Evolutionary conservation across 2,329 filamentous ascomycete genomes (phyloP).

Genomic region (Ceratocystis smalleyi): DNA sequence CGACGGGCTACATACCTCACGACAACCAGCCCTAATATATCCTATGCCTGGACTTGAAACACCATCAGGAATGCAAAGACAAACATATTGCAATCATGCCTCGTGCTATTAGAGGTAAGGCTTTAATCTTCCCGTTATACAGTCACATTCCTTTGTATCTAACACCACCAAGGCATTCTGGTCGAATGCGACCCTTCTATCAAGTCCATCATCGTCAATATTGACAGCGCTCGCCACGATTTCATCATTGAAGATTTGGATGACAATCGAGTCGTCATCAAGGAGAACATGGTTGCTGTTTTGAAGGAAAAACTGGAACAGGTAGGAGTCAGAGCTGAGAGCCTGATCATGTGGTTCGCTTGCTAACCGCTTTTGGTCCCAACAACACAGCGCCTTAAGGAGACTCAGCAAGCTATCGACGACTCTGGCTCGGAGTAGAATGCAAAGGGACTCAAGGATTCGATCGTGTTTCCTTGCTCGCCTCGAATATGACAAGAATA

Average conservation of each 20-base stretch:
- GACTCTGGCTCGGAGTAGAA: slow-evolving; percentile 36
- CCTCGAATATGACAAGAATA: too few relatives aligned
- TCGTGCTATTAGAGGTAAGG: slow-evolving; percentile 39
- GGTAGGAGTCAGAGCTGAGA: slow-evolving; percentile 26
- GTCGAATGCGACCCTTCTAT: slow-evolving; percentile 76
- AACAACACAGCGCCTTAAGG: slow-evolving; percentile 31
- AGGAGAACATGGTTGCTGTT: slow-evolving; percentile 53
- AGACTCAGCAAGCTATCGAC: slow-evolving; percentile 36
- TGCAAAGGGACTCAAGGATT: background rate
- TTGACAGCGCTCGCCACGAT: slow-evolving; percentile 53
- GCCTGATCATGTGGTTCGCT: background rate
- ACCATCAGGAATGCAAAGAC: background rate
- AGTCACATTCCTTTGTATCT: slow-evolving; percentile 14
- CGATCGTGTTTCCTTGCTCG: too few relatives aligned
- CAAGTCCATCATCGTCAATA: slow-evolving; percentile 68
- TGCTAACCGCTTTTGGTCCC: background rate
- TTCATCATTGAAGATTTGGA: slow-evolving; percentile 70
- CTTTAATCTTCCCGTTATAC: background rate
- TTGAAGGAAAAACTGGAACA: slow-evolving; percentile 55
- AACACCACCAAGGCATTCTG: slow-evolving; percentile 41
- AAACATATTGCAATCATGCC: slow-evolving; percentile 30
- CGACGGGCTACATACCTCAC: background rate
- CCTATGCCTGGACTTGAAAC: background rate
- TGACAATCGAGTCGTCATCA: slow-evolving; percentile 59
- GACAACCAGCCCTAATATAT: background rate